Conservation (phyloP, 805 yeast species). For the Wickerhamiella lipophila region DNA sequence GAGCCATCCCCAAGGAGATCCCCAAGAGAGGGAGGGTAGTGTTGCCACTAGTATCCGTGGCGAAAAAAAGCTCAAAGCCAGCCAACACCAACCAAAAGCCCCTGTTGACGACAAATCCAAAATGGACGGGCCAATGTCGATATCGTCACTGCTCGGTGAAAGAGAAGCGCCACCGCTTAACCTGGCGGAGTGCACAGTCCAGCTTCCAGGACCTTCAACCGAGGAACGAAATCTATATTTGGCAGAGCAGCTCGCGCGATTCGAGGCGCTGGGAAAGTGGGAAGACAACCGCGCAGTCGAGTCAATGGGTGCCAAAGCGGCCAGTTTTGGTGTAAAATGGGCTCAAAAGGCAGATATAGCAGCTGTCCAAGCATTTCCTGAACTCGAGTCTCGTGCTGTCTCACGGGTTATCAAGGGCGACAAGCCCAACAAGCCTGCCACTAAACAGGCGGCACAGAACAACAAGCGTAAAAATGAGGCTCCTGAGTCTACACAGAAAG, state of each 20-base stretch:
- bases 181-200: slow-evolving; percentile 6
- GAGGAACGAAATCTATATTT: slow-evolving; percentile 4
- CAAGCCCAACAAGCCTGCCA: not conserved
- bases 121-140: slow-evolving; percentile 11
- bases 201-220: not conserved
- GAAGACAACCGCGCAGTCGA: not conserved
- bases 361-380: slow-evolving; percentile 5
- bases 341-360: slow-evolving; percentile 3
- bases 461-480: slow-evolving; percentile 2
- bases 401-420: slow-evolving; percentile 4
- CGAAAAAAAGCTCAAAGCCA: not conserved
- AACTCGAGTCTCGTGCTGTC: slow-evolving; percentile 11
- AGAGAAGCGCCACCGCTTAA: not conserved
- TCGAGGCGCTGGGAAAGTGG: slow-evolving; percentile 8
- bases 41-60: not conserved
- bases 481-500: not conserved
- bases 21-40: not conserved
- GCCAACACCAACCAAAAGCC: not conserved
- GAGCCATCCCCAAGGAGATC: not conserved
- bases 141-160: slow-evolving; percentile 8
- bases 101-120: not conserved
- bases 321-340: not conserved
- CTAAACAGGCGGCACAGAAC: not conserved
- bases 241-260: slow-evolving; percentile 7
- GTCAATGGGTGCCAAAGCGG: not conserved